Percentiles rank a stretch among this genome's conserved stretches.
Evolutionary conservation across 805 yeast genomes (phyloP).

Genomic region (Naumovozyma castellii): DNA sequence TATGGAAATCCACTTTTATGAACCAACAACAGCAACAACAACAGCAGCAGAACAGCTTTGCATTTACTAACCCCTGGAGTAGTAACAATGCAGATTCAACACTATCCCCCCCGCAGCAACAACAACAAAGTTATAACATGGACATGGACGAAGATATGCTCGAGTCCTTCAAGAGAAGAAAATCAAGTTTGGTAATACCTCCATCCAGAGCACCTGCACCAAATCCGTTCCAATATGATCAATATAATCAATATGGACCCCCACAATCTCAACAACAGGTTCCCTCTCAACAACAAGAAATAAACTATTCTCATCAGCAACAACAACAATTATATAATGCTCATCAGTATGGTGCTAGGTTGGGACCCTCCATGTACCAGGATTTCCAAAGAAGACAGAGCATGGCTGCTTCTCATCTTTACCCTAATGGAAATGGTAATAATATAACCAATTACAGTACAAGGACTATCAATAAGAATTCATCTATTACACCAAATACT

Average conservation of each 20-base stretch:
- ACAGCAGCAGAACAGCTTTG: background rate
- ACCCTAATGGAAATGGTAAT: background rate
- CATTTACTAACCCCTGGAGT: conserved; percentile 14
- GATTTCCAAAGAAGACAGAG: conserved; percentile 33
- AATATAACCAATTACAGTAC: background rate
- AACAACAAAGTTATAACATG: background rate
- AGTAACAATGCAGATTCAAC: background rate
- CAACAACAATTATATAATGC: conserved; percentile 7
- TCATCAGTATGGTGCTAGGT: background rate
- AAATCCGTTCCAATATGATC: conserved; percentile 30
- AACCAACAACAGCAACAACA: background rate
- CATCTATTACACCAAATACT: background rate
- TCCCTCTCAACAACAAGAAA: conserved; percentile 1
- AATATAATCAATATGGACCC: conserved; percentile 4
- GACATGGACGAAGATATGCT: background rate
- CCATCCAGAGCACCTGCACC: conserved; percentile 40
- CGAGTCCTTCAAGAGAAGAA: conserved; percentile 20
- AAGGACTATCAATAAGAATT: background rate
- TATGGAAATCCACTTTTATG: conserved; percentile 14
- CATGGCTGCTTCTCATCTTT: conserved; percentile 23
- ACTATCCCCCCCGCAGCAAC: background rate
- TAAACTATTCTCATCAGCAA: conserved; percentile 1
- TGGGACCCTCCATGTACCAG: conserved; percentile 3
- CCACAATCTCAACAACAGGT: background rate
- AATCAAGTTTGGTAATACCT: conserved; percentile 32